Percentiles rank a stretch among this genome's conserved stretches.
phyloP scores from a whole-genome alignment of 768 basidiomycete species.

The Mycena kentingensis region DNA sequence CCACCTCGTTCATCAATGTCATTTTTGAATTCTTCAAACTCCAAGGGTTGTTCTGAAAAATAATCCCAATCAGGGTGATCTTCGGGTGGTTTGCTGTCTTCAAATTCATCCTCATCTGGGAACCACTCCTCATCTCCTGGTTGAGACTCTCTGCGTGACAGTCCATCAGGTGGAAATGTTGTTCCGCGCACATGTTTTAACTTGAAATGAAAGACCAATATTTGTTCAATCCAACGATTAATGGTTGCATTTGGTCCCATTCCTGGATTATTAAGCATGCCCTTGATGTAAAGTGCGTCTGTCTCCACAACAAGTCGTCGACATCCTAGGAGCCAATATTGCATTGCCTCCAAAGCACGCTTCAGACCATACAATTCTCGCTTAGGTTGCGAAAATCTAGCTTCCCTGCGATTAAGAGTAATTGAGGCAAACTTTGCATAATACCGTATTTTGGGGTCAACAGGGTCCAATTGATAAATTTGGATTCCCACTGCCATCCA shows the following conservation, averaged over 20 bases:
- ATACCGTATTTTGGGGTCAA: background rate
- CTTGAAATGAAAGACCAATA: slow-evolving; percentile 20
- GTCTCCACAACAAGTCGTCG: slow-evolving; percentile 14
- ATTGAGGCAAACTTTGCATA: slow-evolving; percentile 31
- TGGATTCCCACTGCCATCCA: slow-evolving; percentile 4
- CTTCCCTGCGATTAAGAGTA: background rate
- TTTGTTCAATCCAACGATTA: no score
- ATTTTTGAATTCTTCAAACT: slow-evolving; percentile 12
- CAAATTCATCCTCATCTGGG: background rate
- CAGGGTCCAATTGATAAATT: no score
- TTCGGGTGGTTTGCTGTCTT: background rate
- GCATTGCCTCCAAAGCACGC: background rate
- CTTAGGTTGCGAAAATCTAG: slow-evolving; percentile 25
- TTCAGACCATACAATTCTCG: slow-evolving; percentile 29
- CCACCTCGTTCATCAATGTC: slow-evolving; percentile 9
- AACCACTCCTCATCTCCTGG: background rate
- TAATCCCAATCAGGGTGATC: background rate
- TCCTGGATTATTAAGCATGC: slow-evolving; percentile 10
- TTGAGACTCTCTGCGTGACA: slow-evolving; percentile 13
- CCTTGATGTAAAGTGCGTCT: slow-evolving; percentile 23
- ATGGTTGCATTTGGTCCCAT: slow-evolving; percentile 22
- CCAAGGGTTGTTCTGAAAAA: background rate
- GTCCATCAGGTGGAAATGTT: slow-evolving; percentile 16
- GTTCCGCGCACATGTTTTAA: slow-evolving; percentile 14
- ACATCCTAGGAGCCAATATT: slow-evolving; percentile 20